These are phyloP conservation scores for Rhizopogon vesiculosus DNA, from an alignment of 768 basidiomycete species.

Conservation along the genomic window DNA sequence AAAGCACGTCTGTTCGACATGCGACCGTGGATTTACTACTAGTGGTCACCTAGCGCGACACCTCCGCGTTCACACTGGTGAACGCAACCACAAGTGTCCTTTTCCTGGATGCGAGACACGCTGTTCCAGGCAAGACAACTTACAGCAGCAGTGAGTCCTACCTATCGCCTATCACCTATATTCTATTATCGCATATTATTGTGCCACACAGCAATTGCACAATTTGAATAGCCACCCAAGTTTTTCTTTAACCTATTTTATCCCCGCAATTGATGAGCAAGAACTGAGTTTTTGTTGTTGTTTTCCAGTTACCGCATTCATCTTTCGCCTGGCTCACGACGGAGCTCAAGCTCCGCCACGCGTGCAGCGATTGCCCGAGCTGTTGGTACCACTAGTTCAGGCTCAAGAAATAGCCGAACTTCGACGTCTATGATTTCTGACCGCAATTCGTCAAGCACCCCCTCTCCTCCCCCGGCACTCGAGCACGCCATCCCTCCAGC, in stretches of 20 bases:
- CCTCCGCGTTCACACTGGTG: conserved; percentile 87
- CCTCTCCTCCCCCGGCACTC: conserved; percentile 38
- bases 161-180: not conserved
- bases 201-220: conserved; percentile 2
- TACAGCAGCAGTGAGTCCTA: conserved; percentile 37
- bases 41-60: conserved; percentile 87
- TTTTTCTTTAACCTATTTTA: conserved; percentile 9
- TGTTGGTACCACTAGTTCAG: conserved; percentile 19
- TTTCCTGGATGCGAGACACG: conserved; percentile 94
- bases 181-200: conserved; percentile 2
- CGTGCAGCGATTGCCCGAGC: conserved; percentile 53
- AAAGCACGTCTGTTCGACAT: conserved; percentile 63
- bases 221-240: not conserved
- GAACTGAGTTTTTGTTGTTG: conserved; percentile 11
- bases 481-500: conserved; percentile 41
- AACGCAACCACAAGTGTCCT: conserved; percentile 88
- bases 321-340: conserved; percentile 72
- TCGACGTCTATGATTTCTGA: conserved; percentile 21
- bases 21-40: conserved; percentile 80
- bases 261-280: not conserved
- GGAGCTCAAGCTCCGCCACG: conserved; percentile 51
- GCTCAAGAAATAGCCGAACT: conserved; percentile 19
- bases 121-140: conserved; percentile 87
- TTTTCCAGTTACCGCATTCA: conserved; percentile 69
- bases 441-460: conserved; percentile 18